phyloP scores from a whole-genome alignment of 176 grass and related monocot species.

The Aegilops tauschii region DNA sequence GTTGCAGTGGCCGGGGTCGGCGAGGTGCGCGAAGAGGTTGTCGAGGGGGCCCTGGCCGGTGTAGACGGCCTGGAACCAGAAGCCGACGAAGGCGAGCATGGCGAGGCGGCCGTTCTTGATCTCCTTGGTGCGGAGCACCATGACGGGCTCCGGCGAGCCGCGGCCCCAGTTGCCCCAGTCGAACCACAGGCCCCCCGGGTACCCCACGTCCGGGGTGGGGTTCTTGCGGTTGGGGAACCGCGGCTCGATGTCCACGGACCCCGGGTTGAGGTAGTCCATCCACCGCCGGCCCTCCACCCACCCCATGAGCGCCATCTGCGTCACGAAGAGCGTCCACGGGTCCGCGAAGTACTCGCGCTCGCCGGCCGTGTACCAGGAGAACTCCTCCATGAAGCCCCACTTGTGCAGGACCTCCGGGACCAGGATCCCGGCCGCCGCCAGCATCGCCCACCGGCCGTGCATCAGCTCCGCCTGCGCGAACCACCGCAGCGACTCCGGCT shows the following conservation, averaged over 20 bases:
- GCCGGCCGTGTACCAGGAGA: slow-evolving; percentile 69
- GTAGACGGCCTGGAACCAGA: slow-evolving; percentile 90
- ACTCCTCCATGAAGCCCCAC: slow-evolving; percentile 70
- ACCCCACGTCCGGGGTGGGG: slow-evolving; percentile 73
- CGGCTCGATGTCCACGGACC: slow-evolving; percentile 74
- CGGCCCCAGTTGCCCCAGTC: slow-evolving; percentile 91
- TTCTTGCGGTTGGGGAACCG: slow-evolving; percentile 57
- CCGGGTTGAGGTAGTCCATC: slow-evolving; percentile 68
- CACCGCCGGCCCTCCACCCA: slow-evolving; percentile 93
- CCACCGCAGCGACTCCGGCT: slow-evolving; percentile 71
- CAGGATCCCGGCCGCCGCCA: slow-evolving; percentile 66
- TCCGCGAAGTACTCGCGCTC: slow-evolving; percentile 75
- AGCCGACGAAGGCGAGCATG: slow-evolving; percentile 90
- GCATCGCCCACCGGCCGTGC: slow-evolving; percentile 93
- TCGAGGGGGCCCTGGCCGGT: slow-evolving; percentile 70
- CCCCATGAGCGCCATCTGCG: slow-evolving; percentile 89
- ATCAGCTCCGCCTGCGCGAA: slow-evolving; percentile 85
- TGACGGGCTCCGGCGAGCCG: slow-evolving; percentile 85
- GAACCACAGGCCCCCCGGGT: slow-evolving; percentile 87
- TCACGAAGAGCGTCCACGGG: slow-evolving; percentile 63
- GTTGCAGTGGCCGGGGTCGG: slow-evolving; percentile 86
- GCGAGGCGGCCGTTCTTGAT: slow-evolving; percentile 95
- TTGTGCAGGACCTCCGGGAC: slow-evolving; percentile 56
- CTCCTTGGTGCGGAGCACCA: slow-evolving; percentile 96
- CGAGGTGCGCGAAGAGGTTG: slow-evolving; percentile 74